phyloP scores from a whole-genome alignment of 176 grass and related monocot genomes.

The Tuctoria greenei region DNA sequence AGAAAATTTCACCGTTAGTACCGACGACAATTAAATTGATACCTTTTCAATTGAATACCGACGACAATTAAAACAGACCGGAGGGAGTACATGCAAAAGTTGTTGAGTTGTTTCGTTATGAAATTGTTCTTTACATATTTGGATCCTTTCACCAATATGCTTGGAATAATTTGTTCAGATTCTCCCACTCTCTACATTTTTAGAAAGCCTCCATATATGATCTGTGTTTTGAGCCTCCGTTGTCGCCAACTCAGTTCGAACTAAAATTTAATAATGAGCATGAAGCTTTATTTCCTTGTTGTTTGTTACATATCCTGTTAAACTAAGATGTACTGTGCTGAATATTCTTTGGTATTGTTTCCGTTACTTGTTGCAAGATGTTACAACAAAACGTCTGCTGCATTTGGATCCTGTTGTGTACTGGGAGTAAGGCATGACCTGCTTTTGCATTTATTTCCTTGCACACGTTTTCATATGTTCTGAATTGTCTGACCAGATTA shows the following conservation, averaged over 20 bases:
- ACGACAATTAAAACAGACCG: no score
- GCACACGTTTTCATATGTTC: background rate
- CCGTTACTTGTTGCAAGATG: background rate
- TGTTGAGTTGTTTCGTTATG: no score
- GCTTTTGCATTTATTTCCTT: background rate
- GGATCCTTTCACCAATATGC: background rate
- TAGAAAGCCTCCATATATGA: background rate
- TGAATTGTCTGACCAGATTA: slow-evolving; percentile 14
- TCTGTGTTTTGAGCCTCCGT: background rate
- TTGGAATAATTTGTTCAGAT: background rate
- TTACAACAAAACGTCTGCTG: background rate
- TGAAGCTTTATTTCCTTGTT: background rate
- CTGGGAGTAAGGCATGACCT: background rate
- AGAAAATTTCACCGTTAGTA: no score
- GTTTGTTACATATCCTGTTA: background rate
- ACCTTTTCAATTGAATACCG: no score
- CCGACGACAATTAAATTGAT: no score
- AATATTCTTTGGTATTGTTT: background rate
- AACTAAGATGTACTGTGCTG: background rate
- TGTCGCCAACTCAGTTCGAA: background rate
- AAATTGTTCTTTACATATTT: no score
- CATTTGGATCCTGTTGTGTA: background rate
- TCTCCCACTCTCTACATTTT: background rate
- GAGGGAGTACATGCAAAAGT: no score
- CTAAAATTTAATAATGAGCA: background rate